phyloP scores from a whole-genome alignment of 2,329 filamentous ascomycete genomes.

The Phaeomoniella chlamydospora region DNA sequence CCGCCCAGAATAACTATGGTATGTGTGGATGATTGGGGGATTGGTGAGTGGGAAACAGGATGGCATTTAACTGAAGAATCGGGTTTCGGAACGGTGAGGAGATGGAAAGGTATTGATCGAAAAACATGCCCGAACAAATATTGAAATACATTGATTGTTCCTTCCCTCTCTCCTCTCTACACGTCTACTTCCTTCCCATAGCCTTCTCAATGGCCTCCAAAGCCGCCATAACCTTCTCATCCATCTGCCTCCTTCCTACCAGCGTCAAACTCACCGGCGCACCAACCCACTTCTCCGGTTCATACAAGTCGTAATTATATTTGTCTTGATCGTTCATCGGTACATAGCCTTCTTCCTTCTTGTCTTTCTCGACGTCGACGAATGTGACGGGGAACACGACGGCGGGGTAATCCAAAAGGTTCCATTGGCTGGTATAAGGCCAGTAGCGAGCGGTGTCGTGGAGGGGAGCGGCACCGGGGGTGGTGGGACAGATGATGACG shows the following conservation, averaged over 20 bases:
- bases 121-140: too few species aligned
- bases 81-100: too few species aligned
- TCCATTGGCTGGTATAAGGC: slow-evolving; percentile 55
- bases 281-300: slow-evolving; percentile 31
- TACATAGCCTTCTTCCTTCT: slow-evolving; percentile 18
- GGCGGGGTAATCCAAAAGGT: slow-evolving; percentile 52
- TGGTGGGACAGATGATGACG: slow-evolving; percentile 5
- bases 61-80: too few species aligned
- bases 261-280: slow-evolving; percentile 39
- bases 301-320: slow-evolving; percentile 21
- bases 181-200: too few species aligned
- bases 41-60: too few species aligned
- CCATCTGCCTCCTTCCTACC: slow-evolving; percentile 36
- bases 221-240: slow-evolving; percentile 37
- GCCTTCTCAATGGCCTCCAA: too few species aligned
- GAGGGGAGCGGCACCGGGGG: slow-evolving; percentile 19
- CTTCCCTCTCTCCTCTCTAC: too few species aligned
- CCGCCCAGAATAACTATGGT: too few species aligned
- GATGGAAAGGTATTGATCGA: too few species aligned
- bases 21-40: too few species aligned
- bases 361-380: slow-evolving; percentile 27
- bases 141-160: too few species aligned
- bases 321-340: slow-evolving; percentile 30
- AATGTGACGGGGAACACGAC: slow-evolving; percentile 43
- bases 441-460: slow-evolving; percentile 42